Conservation (phyloP, 345 rosid genomes). For the Brassica incana region DNA sequence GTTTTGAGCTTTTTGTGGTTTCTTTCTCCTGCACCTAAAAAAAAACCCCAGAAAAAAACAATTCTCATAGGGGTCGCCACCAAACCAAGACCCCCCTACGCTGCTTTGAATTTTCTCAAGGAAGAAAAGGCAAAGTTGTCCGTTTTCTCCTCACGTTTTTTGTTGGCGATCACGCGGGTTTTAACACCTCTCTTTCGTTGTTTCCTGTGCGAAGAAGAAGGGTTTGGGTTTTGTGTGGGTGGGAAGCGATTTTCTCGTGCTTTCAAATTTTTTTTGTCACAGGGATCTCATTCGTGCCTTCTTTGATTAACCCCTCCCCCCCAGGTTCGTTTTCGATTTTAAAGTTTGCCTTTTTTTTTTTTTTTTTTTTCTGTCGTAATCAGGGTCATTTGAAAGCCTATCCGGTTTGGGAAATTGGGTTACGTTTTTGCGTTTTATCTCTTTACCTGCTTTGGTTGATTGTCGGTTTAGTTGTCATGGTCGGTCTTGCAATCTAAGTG, state of each 20-base stretch:
- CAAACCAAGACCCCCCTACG: slow-evolving; percentile 17
- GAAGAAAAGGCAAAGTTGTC: neutral
- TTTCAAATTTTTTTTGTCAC: slow-evolving; percentile 7
- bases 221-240: slow-evolving; percentile 1
- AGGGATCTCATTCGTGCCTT: slow-evolving; percentile 22
- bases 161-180: slow-evolving; percentile 37
- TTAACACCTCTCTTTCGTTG: slow-evolving; percentile 7
- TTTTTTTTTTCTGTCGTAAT: neutral
- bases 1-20: slow-evolving; percentile 10
- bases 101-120: slow-evolving; percentile 19
- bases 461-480: slow-evolving; percentile 19
- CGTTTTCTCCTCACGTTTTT: slow-evolving; percentile 18
- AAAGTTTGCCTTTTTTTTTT: neutral
- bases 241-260: slow-evolving; percentile 35
- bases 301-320: neutral
- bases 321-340: slow-evolving; percentile 34
- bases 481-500: slow-evolving; percentile 43
- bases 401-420: neutral
- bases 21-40: slow-evolving; percentile 1
- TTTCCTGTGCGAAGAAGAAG: neutral
- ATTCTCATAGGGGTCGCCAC: neutral
- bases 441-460: slow-evolving; percentile 18
- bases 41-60: neutral
- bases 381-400: neutral
- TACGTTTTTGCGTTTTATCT: neutral